Base-by-base conservation (phyloP, 257 asterid species). In the Ilex aquifolium region DNA sequence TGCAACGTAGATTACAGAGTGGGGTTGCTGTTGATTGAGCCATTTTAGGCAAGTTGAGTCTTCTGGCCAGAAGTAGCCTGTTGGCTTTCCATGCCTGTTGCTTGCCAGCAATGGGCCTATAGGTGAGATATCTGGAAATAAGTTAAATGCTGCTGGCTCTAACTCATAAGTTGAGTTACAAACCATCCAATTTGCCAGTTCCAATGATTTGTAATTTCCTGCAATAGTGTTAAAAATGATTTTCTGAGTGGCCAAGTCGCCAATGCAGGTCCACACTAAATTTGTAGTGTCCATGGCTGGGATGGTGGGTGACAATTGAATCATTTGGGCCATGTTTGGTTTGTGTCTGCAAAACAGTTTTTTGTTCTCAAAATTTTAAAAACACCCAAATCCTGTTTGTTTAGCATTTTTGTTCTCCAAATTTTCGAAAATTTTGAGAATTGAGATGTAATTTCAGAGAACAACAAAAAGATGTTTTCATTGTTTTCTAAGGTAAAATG, bases 1-100 rank as follows among this genome's bases (percentile, higher is more conserved):
- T 7, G 85, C 82, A 2, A 69, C 74, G 57, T 79, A 82, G 7
- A 79, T 70, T 15, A 76, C 83, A 6, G 85, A 79, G 15, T 64
- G 3, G 5, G 50, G 56, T 17, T 68, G 77, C 31, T 79, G 80
- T n/a, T 56, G 53, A 56, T 82, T 83, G 32, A 82, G 83, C 79
- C 84, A 76, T 17, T 62, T 27, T 21, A 81, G 61, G 17, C 78
- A 73, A 4, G 62, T 51, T 13, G 71, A 56, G 59, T 78, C 86
- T 69, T 74, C 77, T 1, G 27, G 58, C 75, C 76, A 77, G 65
- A 80, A 80, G 30, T 76, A 65, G 8, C 83, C 79, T 0, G 66
- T 64, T 62, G 77, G 42, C 13, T 65, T 65, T 9, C 68, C 75
- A 2, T 59, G 62, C 7, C 59, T 48, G 16, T 51, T 75, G 60